These are phyloP conservation scores for Carex myosuroides DNA, from an alignment of 176 grass and related monocot genomes.

Conservation along the genomic window DNA sequence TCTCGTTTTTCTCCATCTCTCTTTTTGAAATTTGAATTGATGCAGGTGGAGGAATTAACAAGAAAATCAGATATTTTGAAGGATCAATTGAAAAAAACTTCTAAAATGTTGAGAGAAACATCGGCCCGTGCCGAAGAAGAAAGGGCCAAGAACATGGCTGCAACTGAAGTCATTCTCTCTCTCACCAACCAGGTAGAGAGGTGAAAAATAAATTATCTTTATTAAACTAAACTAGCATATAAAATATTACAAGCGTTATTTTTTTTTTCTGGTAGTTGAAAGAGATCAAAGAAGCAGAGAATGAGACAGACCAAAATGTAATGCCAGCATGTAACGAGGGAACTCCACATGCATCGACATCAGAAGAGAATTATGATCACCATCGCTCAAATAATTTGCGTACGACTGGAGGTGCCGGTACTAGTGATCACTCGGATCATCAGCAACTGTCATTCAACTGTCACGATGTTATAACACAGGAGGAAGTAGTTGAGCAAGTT, in stretches of 20 bases:
- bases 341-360: slow-evolving; percentile 21
- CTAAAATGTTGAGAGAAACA: slow-evolving; percentile 41
- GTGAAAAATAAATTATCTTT: not conserved
- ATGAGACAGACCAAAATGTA: not conserved
- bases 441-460: slow-evolving; percentile 16
- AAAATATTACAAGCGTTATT: slow-evolving; percentile 2
- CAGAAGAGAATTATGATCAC: slow-evolving; percentile 22
- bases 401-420: slow-evolving; percentile 17
- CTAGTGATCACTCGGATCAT: slow-evolving; percentile 15
- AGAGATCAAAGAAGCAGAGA: slow-evolving; percentile 36
- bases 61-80: slow-evolving; percentile 50
- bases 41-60: slow-evolving; percentile 50
- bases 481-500: slow-evolving; percentile 58
- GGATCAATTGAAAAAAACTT: slow-evolving; percentile 46
- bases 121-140: slow-evolving; percentile 33
- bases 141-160: slow-evolving; percentile 55
- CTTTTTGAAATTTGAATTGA: slow-evolving; percentile 6
- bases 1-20: not conserved
- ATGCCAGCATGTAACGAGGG: not conserved
- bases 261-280: slow-evolving; percentile 38
- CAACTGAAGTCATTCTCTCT: slow-evolving; percentile 57
- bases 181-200: slow-evolving; percentile 42
- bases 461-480: slow-evolving; percentile 25
- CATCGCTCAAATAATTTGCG: slow-evolving; percentile 16
- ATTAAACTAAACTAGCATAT: not conserved